A percentile compares a stretch with the other conserved stretches of the same genome.
phyloP scores from a whole-genome alignment of 1,139 yeast species.

The Insectozyma bohioensis region DNA sequence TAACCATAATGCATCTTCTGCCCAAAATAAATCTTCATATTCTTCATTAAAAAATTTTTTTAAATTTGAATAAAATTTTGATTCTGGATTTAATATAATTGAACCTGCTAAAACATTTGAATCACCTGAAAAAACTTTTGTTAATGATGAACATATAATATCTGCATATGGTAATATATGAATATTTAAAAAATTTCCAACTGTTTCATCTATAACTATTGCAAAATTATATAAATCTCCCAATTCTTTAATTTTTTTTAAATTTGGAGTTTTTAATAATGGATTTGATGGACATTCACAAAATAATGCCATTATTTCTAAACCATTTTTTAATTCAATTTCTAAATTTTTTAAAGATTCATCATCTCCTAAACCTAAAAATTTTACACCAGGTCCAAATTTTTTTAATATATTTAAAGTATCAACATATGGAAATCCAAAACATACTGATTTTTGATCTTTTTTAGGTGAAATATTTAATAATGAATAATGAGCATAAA shows the following conservation, averaged over 20 bases:
- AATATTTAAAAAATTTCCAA: conserved; percentile 84
- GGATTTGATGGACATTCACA: conserved; percentile 97
- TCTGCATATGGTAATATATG: conserved; percentile 83
- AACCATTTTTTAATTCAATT: conserved; percentile 55
- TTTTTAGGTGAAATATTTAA: conserved; percentile 38
- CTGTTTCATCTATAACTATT: conserved; percentile 88
- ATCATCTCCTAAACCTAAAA: conserved; percentile 82
- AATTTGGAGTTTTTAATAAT: conserved; percentile 76
- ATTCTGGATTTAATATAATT: conserved; percentile 69
- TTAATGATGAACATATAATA: conserved; percentile 80
- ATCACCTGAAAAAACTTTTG: conserved; percentile 92
- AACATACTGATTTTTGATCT: conserved; percentile 85
- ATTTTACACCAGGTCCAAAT: conserved; percentile 87
- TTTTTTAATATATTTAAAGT: conserved; percentile 81
- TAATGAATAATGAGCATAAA: conserved; percentile 72
- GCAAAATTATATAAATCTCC: conserved; percentile 72
- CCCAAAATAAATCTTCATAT: conserved; percentile 83
- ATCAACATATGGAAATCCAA: conserved; percentile 95
- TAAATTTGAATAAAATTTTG: conserved; percentile 52
- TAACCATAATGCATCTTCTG: conserved; percentile 87
- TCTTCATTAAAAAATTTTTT: conserved; percentile 51
- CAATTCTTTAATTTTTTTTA: conserved; percentile 59
- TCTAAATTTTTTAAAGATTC: conserved; percentile 68
- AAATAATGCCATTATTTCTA: conserved; percentile 65
- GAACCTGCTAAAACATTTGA: conserved; percentile 96